Percentiles rank a stretch among this genome's conserved stretches.
phyloP scores from a whole-genome alignment of 495 filamentous ascomycete genomes.

The Penicillium dipodomyicola region DNA sequence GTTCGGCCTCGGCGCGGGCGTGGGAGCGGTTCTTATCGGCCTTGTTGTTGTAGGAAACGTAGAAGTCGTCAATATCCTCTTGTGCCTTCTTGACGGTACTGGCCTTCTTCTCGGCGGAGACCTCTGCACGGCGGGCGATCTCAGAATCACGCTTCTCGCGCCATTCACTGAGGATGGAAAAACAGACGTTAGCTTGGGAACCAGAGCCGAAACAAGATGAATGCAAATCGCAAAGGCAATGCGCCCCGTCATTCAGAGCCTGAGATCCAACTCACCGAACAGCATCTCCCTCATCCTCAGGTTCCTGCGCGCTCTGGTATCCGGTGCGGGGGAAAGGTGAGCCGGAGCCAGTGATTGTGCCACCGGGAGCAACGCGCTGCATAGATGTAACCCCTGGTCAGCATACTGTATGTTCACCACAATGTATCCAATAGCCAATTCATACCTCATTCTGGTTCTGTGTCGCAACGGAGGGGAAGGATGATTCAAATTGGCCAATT shows the following conservation, averaged over 20 bases:
- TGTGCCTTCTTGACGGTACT: conserved; percentile 83
- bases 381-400: conserved; percentile 25
- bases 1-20: conserved; percentile 87
- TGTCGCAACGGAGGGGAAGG: conserved; percentile 80
- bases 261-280: conserved; percentile 55
- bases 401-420: conserved; percentile 5
- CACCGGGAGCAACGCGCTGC: conserved; percentile 75
- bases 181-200: conserved; percentile 4
- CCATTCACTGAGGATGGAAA: conserved; percentile 62
- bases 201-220: background rate
- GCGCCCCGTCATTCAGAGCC: conserved; percentile 9
- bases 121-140: conserved; percentile 72
- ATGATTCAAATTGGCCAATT: conserved; percentile 75
- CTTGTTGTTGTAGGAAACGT: conserved; percentile 98
- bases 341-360: conserved; percentile 80
- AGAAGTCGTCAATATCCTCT: conserved; percentile 94
- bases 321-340: conserved; percentile 65
- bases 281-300: conserved; percentile 82
- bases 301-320: conserved; percentile 46
- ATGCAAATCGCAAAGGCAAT: conserved; percentile 1
- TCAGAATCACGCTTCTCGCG: conserved; percentile 79
- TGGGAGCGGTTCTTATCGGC: conserved; percentile 85
- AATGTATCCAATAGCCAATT: background rate
- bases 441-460: conserved; percentile 68
- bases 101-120: conserved; percentile 71